Conservation (phyloP, 1,284 basidiomycete species). For the Apiotrichum porosum region DNA sequence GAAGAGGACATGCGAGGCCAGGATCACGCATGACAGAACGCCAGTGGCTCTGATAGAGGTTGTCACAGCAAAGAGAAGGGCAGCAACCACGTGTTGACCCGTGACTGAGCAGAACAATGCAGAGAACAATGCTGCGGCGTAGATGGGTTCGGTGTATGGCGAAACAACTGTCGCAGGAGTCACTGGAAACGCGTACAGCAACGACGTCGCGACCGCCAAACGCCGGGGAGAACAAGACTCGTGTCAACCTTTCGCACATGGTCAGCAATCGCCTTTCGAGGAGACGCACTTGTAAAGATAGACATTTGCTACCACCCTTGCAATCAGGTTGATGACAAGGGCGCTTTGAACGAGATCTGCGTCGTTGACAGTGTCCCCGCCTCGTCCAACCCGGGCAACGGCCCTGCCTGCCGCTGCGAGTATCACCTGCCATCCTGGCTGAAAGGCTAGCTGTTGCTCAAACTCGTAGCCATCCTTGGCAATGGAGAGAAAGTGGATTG, state of each 20-base stretch:
- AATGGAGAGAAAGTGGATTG: constrained; percentile 70
- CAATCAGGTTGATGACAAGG: constrained; percentile 23
- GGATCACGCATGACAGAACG: constrained; percentile 65
- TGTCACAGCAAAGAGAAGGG: constrained; percentile 62
- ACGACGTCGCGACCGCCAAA: constrained; percentile 59
- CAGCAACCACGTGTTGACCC: constrained; percentile 51
- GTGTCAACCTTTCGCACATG: constrained; percentile 35
- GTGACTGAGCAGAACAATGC: constrained; percentile 52
- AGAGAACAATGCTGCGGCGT: constrained; percentile 69
- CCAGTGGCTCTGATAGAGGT: constrained; percentile 76
- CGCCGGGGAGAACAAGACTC: constrained; percentile 39
- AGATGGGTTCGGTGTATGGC: constrained; percentile 79
- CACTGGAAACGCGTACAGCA: constrained; percentile 73
- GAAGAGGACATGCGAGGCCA: constrained; percentile 44
- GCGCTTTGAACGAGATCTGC: constrained; percentile 24
- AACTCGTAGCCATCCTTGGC: constrained; percentile 60
- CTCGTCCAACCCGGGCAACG: background rate
- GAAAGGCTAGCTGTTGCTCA: constrained; percentile 86
- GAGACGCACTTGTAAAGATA: constrained; percentile 58
- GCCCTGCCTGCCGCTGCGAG: constrained; percentile 50
- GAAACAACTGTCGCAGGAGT: constrained; percentile 71
- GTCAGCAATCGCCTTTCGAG: background rate
- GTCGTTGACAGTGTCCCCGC: too few relatives aligned
- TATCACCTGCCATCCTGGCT: constrained; percentile 63
- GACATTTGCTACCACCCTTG: constrained; percentile 47